phyloP scores from a whole-genome alignment of 768 basidiomycete species.

The Amanita muscaria region DNA sequence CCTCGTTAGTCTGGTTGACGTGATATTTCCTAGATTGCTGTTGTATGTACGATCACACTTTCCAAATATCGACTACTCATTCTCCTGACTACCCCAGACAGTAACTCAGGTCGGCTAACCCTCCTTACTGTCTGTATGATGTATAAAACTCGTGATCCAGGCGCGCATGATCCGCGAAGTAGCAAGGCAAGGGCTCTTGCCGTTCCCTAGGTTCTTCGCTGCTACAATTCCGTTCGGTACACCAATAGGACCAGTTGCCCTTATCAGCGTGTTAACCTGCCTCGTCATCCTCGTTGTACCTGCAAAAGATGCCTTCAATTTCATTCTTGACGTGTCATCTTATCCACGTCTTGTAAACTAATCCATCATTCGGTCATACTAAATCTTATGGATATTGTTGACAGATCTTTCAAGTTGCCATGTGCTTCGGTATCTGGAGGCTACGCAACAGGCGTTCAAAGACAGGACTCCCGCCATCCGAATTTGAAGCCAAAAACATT shows the following conservation, averaged over 20 bases:
- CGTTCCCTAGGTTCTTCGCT: constrained; percentile 38
- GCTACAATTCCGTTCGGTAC: constrained; percentile 42
- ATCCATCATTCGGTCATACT: constrained; percentile 8
- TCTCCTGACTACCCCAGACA: constrained; percentile 13
- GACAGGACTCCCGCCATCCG: constrained; percentile 16
- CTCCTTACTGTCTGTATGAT: background rate
- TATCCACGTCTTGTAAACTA: constrained; percentile 28
- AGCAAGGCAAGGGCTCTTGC: constrained; percentile 11
- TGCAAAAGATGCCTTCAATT: constrained; percentile 29
- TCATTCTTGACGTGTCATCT: constrained; percentile 30
- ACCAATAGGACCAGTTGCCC: constrained; percentile 32
- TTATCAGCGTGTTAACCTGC: constrained; percentile 31
- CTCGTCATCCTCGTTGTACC: constrained; percentile 33
- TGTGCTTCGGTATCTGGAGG: constrained; percentile 24
- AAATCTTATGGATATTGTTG: constrained; percentile 17
- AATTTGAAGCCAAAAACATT: constrained; percentile 19
- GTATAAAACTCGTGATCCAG: constrained; percentile 13
- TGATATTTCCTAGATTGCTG: constrained; percentile 19
- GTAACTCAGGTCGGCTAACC: constrained; percentile 18
- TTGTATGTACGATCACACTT: constrained; percentile 14
- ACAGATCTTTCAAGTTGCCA: constrained; percentile 24
- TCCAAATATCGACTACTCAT: background rate
- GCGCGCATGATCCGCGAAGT: constrained; percentile 29
- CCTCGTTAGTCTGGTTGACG: background rate
- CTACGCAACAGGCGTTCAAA: constrained; percentile 18